Base-by-base conservation (phyloP, 2,329 filamentous ascomycete species). In the Phaeosphaeria sp. region DNA sequence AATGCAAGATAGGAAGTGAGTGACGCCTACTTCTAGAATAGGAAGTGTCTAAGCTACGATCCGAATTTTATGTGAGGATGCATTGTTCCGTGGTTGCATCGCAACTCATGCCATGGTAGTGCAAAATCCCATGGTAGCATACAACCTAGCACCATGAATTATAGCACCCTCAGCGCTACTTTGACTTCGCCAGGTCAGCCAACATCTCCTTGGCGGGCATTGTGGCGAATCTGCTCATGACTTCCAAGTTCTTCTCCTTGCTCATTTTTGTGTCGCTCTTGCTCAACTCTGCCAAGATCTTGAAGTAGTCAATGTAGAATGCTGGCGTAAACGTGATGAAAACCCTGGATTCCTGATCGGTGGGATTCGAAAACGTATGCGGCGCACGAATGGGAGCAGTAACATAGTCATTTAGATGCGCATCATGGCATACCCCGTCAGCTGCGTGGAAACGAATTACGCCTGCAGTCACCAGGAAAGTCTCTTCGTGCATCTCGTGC, bases 301-400 rank as follows among this genome's bases (percentile, higher is more conserved):
- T 83, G 72, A 87, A 86, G 64, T 86, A 86, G 56, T 85, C 82
- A 60, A 86, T 83, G 64, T 85, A 86, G 63, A 84, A 85, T 2
- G 81, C 81, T 0, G 85, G 84, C 22, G 83, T 86, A 56, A 80
- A 83, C 0, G 85, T 87, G 67, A 85, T 86, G 76, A 85, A 80
- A 68, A 87, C 83, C 60, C 79, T 80, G 2, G 83, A 81, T 59
- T 85, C 83, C 62, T 83, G 78, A 48, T 85, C 81, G 44, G 79
- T 81, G 0, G 84, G 82, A 55, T 87, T 87, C 50, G 75, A 79
- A 71, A 87, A 87, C 0, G 82, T 85, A 66, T 87, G 84, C 10
- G 84, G 83, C 13, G 81, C 80, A 7, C 83, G 79, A 36, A 80
- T 81, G 1, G 84, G 84, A 3, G 87, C 82, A 1, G 83, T 81